Evolutionary conservation across 1,284 basidiomycete genomes (phyloP), one percentile per base, ranked within the genome.

Genomic region (Tilletia horrida): DNA sequence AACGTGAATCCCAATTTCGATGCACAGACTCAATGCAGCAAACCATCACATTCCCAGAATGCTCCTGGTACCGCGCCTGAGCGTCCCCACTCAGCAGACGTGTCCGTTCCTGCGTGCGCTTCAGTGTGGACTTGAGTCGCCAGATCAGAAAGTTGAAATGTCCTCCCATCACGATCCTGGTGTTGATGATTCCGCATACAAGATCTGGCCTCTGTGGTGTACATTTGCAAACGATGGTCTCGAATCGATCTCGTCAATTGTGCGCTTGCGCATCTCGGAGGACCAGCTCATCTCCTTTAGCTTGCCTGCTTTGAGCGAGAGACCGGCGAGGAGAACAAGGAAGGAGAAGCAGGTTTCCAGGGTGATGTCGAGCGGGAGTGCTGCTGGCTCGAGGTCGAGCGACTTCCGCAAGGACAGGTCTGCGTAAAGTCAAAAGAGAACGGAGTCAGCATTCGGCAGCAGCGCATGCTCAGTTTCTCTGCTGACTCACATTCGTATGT

Each of bases 381-480:
- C 62, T 35, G 44, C 61, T n/a, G 69, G 66, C 2, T 62, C 64
- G 1, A 64, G 65, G 35, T 68, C 67, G 4, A 71, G 9, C 35
- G 67, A 68, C 47, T 68, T 71, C 52, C 62, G 59, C n/a, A 68
- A 63, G 35, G 69, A 68, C 1, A 66, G 47, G 45, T 66, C 69
- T 71, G 63, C 4, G 25, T 4, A 16, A 16, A 40, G 29, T 11
- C 16, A 35, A 8, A 6, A 9, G 9, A 4, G 9, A 31, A 6
- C 27, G 23, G 48, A n/a, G 21, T 64, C 21, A 31, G 45, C 13
- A 6, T 31, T 45, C n/a, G 35, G 35, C 6, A 40, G 35, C 35
- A 40, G 4, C 35, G 11, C 35, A 55, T 11, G 35, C 35, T 11
- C 35, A 11, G 35, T 6, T 40, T 40, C 35, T 6, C 21, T 7